phyloP scores from a whole-genome alignment of 139 green algal species.

The Micractinium sp. region DNA sequence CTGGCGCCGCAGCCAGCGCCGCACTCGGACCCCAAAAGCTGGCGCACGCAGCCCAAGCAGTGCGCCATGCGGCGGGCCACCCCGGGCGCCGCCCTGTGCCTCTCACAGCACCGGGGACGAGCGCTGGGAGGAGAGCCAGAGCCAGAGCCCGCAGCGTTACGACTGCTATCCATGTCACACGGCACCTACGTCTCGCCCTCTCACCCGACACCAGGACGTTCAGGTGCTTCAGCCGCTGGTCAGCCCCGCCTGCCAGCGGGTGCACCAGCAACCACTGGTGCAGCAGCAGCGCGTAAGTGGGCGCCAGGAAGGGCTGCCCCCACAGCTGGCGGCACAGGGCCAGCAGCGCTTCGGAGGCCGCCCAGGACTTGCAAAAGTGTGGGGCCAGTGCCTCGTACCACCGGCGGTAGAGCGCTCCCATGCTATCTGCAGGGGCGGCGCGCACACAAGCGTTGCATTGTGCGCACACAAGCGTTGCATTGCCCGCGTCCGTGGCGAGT shows the following conservation, averaged over 20 bases:
- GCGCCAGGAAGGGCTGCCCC: slow-evolving; percentile 74
- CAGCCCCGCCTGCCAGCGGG: slow-evolving; percentile 54
- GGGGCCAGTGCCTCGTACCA: slow-evolving; percentile 77
- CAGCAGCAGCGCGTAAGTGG: slow-evolving; percentile 81
- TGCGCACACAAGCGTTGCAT: too few species aligned
- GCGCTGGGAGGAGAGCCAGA: too few species aligned
- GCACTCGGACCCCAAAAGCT: too few species aligned
- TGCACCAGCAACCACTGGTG: slow-evolving; percentile 79
- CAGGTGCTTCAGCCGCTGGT: slow-evolving; percentile 79
- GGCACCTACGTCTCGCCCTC: not conserved
- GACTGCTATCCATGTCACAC: too few species aligned
- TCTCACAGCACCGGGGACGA: too few species aligned
- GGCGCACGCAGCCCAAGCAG: too few species aligned
- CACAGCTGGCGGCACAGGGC: slow-evolving; percentile 76
- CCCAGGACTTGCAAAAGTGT: slow-evolving; percentile 59
- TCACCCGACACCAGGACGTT: slow-evolving; percentile 79
- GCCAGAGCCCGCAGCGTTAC: too few species aligned
- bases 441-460: too few species aligned
- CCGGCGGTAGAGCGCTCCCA: slow-evolving; percentile 28
- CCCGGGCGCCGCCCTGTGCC: too few species aligned
- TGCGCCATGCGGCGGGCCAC: too few species aligned
- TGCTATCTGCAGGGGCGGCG: slow-evolving; percentile 26
- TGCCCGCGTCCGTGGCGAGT: too few species aligned
- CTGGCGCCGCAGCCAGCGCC: too few species aligned
- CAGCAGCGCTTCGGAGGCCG: slow-evolving; percentile 66